These are phyloP conservation scores for Diaporthe sp. DNA, from an alignment of 2,329 filamentous ascomycete species.

Conservation along the genomic window DNA sequence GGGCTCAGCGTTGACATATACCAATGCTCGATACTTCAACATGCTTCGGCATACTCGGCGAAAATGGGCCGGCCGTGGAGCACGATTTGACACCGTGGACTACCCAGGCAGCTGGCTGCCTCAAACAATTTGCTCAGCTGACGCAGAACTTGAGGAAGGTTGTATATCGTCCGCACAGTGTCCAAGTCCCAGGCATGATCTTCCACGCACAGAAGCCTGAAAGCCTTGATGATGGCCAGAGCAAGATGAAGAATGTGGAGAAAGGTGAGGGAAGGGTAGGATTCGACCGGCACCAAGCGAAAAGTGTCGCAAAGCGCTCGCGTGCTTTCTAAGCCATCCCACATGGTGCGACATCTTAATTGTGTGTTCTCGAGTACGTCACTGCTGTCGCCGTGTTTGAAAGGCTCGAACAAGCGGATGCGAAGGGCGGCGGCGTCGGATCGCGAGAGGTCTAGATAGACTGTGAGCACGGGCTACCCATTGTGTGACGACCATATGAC, in stretches of 20 bases:
- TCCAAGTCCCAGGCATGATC: no score
- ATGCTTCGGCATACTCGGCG: not conserved
- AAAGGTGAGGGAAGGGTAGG: not conserved
- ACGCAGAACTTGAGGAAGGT: no score
- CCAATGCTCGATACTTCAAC: not conserved
- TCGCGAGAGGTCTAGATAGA: no score
- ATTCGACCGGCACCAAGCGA: not conserved
- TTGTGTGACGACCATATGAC: not conserved
- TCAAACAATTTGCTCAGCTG: not conserved
- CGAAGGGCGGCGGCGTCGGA: no score
- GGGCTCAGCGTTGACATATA: not conserved
- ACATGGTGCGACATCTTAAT: no score
- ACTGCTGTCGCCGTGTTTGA: no score
- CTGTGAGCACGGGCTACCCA: not conserved
- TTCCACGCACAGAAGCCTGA: no score
- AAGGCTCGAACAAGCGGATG: no score
- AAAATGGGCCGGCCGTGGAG: not conserved
- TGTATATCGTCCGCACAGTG: no score
- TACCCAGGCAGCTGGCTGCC: not conserved
- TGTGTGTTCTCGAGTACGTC: no score
- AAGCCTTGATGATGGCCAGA: no score
- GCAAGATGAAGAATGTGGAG: no score
- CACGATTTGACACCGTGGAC: not conserved
- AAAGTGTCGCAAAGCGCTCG: not conserved
- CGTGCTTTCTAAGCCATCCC: not conserved